A percentile compares a stretch with the other conserved stretches of the same genome.
Conservation (phyloP, 1,139 yeast genomes). For the Blastobotrys niveus region DNA sequence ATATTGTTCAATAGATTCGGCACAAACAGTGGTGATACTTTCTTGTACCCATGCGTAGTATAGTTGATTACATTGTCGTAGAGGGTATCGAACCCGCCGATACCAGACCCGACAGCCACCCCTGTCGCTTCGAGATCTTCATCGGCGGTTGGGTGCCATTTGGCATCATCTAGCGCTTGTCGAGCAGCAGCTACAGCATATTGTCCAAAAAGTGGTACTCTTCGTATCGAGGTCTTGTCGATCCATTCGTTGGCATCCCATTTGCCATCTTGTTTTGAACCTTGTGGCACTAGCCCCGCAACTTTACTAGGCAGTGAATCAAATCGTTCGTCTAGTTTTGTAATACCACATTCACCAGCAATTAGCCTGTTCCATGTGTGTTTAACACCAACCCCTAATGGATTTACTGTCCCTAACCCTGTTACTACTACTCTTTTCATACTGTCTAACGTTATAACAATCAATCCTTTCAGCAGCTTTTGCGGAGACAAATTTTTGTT, state of each 20-base stretch:
- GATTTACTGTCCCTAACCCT: slow-evolving; percentile 82
- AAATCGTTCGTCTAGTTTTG: slow-evolving; percentile 45
- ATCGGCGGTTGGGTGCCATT: slow-evolving; percentile 40
- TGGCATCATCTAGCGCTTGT: slow-evolving; percentile 70
- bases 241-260: slow-evolving; percentile 43
- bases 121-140: slow-evolving; percentile 44
- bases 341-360: slow-evolving; percentile 34
- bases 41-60: slow-evolving; percentile 52
- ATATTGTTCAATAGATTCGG: slow-evolving; percentile 82
- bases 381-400: slow-evolving; percentile 54
- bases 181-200: slow-evolving; percentile 71
- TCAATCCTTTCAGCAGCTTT: no score
- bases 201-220: slow-evolving; percentile 70
- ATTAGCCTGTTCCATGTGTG: slow-evolving; percentile 36
- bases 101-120: slow-evolving; percentile 87
- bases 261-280: slow-evolving; percentile 44
- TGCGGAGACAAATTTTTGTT: no score
- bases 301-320: slow-evolving; percentile 66
- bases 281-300: slow-evolving; percentile 66
- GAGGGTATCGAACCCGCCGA: slow-evolving; percentile 79
- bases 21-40: slow-evolving; percentile 77
- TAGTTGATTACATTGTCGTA: slow-evolving; percentile 55
- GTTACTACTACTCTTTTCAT: slow-evolving; percentile 95
- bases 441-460: no score
- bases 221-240: slow-evolving; percentile 38